These are phyloP conservation scores for Luvunga scandens DNA, from an alignment of 345 rosid genomes.

Conservation along the genomic window DNA sequence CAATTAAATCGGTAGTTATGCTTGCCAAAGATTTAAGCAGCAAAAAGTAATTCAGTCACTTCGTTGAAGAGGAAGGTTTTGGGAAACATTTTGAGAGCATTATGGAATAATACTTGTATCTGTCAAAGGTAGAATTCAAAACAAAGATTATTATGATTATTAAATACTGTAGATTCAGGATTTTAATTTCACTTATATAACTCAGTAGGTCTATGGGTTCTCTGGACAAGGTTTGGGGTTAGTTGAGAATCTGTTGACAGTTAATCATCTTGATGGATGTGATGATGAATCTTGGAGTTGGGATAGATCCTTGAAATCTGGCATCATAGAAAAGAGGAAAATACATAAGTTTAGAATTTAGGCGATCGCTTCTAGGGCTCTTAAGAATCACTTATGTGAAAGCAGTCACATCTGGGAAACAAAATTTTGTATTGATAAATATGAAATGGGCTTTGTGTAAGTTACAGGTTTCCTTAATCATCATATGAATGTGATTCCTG, in stretches of 20 bases:
- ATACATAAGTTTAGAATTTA: neutral
- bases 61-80: neutral
- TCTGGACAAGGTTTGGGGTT: neutral
- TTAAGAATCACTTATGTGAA: neutral
- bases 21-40: neutral
- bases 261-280: neutral
- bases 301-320: neutral
- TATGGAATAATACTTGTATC: neutral
- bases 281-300: neutral
- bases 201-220: neutral
- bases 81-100: neutral
- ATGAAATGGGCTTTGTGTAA: too few relatives aligned
- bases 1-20: neutral
- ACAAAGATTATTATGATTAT: too few relatives aligned
- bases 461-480: neutral
- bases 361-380: neutral
- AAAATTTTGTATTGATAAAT: too few relatives aligned
- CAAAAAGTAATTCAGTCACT: neutral
- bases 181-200: neutral
- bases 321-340: neutral
- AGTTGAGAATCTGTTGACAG: neutral
- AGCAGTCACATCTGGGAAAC: neutral
- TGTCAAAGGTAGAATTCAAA: too few relatives aligned
- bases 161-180: neutral
- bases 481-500: neutral